Evolutionary conservation across 345 rosid genomes (phyloP), one percentile per base, ranked within the genome.

Genomic region (Eucalyptus curtisii): DNA sequence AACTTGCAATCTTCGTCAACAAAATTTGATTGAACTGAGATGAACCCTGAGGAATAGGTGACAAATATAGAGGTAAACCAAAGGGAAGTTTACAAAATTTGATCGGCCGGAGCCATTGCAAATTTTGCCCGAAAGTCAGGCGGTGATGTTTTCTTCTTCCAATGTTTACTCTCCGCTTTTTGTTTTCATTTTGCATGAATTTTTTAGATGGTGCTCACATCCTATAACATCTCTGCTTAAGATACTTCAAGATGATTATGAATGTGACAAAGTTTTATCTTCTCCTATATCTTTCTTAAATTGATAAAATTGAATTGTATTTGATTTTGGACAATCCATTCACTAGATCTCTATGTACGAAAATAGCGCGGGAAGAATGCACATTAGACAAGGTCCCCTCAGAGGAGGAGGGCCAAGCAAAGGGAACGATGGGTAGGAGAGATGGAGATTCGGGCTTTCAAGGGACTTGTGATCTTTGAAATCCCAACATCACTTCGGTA

Each of bases 301-400:
- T 16, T 31, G 24, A 68, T 17, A 68, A 31, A 68, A 68, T 17
- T 31, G 80, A 31, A 16, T 31, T 33, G 42, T 31, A 31, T 68
- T 68, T 31, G 42, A 68, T 68, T 68, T 68, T 68, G 42, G 80
- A 66, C 2, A 6, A 66, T 31, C 79, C 79, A 31, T 31, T 66
- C 10, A 2, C 79, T 66, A 31, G 22, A 1, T 16, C 79, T 66
- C 22, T 0, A 37, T 19, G 45, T 71, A 17, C 7, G 14, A 37
- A 66, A 31, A 14, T 66, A 94, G 8, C 94, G 80, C 33, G 95
- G 96, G 14, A 94, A 92, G 90, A 92, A 94, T n/a, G 66, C 59
- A 7, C 55, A 33, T 16, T 16, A 37, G 79, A 66, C 79, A 31
- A 8, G 11, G 79, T n/a, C 42, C 42, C 79, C 12, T 66, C 8